phyloP scores from a whole-genome alignment of 768 basidiomycete species.

The Phylloporus sp. region DNA sequence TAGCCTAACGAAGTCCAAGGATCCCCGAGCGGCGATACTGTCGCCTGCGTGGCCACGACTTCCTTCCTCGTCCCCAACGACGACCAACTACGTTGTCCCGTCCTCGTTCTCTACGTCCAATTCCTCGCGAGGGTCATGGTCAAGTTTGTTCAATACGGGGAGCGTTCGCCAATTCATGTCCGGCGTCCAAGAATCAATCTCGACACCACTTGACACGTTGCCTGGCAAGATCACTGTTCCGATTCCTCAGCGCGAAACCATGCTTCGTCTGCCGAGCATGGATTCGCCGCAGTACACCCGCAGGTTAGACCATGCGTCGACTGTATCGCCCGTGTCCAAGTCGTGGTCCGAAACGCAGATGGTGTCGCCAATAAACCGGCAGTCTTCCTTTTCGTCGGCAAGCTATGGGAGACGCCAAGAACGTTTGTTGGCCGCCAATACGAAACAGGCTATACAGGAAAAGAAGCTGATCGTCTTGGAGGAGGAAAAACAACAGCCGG shows the following conservation, averaged over 20 bases:
- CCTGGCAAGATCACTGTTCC: conserved; percentile 23
- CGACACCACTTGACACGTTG: conserved; percentile 32
- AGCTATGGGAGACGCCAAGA: conserved; percentile 37
- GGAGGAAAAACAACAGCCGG: conserved; percentile 17
- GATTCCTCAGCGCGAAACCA: conserved; percentile 19
- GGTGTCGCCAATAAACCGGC: conserved; percentile 18
- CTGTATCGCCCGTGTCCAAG: conserved; percentile 39
- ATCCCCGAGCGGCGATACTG: conserved; percentile 35
- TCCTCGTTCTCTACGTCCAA: conserved; percentile 47
- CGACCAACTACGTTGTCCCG: conserved; percentile 32
- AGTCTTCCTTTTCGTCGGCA: conserved; percentile 41
- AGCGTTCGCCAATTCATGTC: conserved; percentile 65
- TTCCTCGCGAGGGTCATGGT: conserved; percentile 77
- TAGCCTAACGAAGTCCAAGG: conserved; percentile 37
- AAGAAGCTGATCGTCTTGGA: conserved; percentile 37
- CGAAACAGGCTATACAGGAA: conserved; percentile 28
- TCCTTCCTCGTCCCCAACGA: conserved; percentile 39
- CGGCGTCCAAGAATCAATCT: conserved; percentile 50
- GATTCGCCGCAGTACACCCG: conserved; percentile 29
- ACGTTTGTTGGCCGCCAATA: conserved; percentile 38
- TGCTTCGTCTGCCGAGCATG: conserved; percentile 19
- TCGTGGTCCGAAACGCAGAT: conserved; percentile 53
- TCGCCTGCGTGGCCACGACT: conserved; percentile 53
- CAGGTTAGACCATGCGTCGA: conserved; percentile 25
- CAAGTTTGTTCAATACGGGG: conserved; percentile 66